These are phyloP conservation scores for Oxytropis ochrocephala DNA, from an alignment of 306 rosid species.

Conservation along the genomic window DNA sequence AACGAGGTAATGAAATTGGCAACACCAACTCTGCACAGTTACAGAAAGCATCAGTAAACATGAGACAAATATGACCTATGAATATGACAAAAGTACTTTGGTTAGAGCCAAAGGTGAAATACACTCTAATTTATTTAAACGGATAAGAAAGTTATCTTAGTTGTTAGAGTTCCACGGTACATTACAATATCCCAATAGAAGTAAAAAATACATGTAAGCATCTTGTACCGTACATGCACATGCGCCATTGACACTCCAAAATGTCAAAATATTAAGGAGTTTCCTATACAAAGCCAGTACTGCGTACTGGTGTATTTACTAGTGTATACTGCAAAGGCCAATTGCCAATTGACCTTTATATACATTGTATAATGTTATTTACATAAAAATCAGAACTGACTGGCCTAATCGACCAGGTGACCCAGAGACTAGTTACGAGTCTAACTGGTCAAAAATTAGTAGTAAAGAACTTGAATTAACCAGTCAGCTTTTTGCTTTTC, in stretches of 20 bases:
- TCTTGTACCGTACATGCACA: neutral
- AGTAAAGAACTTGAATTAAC: too few species aligned
- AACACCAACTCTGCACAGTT: conserved; percentile 78
- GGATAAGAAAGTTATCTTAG: neutral
- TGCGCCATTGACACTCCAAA: neutral
- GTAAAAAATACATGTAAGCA: neutral
- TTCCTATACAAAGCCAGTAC: neutral
- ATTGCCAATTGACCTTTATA: neutral
- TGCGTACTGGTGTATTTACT: neutral
- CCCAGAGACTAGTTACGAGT: too few species aligned
- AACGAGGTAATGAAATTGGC: conserved; percentile 79
- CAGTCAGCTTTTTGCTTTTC: too few species aligned
- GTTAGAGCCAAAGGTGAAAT: neutral
- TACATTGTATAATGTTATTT: neutral
- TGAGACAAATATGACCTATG: neutral
- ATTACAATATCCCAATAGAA: neutral
- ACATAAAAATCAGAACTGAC: neutral
- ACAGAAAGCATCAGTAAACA: neutral
- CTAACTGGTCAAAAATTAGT: too few species aligned
- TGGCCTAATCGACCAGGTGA: neutral
- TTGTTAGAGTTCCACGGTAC: neutral
- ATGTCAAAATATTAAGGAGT: neutral
- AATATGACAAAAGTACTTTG: neutral
- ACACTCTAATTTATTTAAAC: neutral
- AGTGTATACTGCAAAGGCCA: neutral